Evolutionary conservation across 1,284 basidiomycete genomes (phyloP).

Genomic region (Schizophyllum amplum): DNA sequence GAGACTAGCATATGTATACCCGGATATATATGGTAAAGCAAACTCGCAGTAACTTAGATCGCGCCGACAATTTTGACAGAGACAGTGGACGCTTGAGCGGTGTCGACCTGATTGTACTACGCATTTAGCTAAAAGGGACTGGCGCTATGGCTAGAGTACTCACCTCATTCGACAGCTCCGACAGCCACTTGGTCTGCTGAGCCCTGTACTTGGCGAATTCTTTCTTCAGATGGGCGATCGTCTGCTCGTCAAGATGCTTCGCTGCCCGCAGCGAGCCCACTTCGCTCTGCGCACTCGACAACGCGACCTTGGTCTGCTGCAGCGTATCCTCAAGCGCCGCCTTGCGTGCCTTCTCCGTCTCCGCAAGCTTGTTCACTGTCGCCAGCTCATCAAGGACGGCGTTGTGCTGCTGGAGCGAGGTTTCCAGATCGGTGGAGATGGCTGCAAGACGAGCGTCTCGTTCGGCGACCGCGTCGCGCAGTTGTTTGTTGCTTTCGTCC

Average conservation of each 20-base stretch:
- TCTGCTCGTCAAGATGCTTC: neutral
- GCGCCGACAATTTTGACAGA: neutral
- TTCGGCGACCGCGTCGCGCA: neutral
- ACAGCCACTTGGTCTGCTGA: neutral
- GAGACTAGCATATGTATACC: neutral
- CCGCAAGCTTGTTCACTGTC: neutral
- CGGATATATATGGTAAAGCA: neutral
- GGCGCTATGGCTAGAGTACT: neutral
- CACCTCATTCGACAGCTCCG: neutral
- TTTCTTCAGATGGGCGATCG: neutral
- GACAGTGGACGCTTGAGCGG: neutral
- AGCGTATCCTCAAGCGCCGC: neutral
- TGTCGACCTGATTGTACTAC: neutral
- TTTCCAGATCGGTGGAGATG: neutral
- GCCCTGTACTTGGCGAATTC: neutral
- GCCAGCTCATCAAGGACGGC: neutral
- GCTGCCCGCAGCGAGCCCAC: neutral
- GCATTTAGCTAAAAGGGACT: neutral
- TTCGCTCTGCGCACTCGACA: neutral
- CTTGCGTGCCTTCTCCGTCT: neutral
- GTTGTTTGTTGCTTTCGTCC: neutral
- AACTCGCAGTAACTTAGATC: neutral
- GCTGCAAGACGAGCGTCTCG: neutral
- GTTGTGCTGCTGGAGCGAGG: neutral
- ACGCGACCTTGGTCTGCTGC: neutral